These are phyloP conservation scores for Gloeostereum incarnatum DNA, from an alignment of 768 basidiomycete species.

Conservation along the genomic window DNA sequence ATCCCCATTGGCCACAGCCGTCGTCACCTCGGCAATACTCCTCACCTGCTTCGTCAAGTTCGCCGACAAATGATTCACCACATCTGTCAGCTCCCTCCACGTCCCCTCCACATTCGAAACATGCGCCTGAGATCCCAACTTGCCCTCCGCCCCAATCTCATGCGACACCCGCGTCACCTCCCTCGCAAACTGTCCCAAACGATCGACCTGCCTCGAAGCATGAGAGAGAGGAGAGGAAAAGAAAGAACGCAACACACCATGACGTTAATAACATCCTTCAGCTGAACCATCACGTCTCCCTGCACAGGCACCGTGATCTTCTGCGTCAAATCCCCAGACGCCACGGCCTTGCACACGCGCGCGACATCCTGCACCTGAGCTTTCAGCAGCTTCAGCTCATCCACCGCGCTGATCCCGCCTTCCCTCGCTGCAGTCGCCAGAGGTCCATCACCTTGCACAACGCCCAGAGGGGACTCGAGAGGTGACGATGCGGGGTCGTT, in stretches of 20 bases:
- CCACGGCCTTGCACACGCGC: constrained; percentile 65
- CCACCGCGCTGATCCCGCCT: constrained; percentile 54
- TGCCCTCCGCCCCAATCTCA: constrained; percentile 79
- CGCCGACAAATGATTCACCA: constrained; percentile 53
- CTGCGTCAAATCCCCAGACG: constrained; percentile 56
- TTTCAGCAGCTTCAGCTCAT: constrained; percentile 64
- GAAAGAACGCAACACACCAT: constrained; percentile 35
- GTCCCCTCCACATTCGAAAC: constrained; percentile 86
- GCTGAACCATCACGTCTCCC: constrained; percentile 61
- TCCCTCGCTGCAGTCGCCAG: constrained; percentile 47
- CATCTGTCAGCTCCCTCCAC: constrained; percentile 79
- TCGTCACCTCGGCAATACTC: constrained; percentile 51
- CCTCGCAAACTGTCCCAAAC: constrained; percentile 80
- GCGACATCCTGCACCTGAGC: constrained; percentile 55
- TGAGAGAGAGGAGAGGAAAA: neutral
- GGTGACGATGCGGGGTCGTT: too few species aligned
- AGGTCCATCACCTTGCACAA: constrained; percentile 46
- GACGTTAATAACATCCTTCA: constrained; percentile 61
- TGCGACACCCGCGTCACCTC: constrained; percentile 83
- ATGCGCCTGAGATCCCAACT: constrained; percentile 80
- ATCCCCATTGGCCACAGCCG: constrained; percentile 82
- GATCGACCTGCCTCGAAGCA: constrained; percentile 38
- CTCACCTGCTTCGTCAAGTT: constrained; percentile 48
- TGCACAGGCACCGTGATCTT: constrained; percentile 66
- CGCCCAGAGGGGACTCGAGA: constrained; percentile 8